Conservation (phyloP, 306 rosid species). For the Acmispon strigosus region DNA sequence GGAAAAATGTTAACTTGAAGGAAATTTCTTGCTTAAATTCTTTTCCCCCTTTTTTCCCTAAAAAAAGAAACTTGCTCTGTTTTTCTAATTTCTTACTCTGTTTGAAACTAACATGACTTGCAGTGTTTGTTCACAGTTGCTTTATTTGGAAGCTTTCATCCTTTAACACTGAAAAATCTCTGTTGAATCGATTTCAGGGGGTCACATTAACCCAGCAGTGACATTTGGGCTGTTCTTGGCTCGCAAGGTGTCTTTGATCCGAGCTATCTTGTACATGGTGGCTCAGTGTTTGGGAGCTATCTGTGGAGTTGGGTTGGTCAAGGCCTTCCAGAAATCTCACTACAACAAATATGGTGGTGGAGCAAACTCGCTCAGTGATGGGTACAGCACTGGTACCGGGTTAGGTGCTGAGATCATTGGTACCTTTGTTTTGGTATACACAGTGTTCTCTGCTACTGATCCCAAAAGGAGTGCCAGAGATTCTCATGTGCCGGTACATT, state of each 20-base stretch:
- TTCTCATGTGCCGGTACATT: constrained; percentile 84
- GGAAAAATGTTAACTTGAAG: neutral
- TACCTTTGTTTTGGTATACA: constrained; percentile 81
- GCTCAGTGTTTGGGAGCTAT: constrained; percentile 94
- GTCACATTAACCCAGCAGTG: constrained; percentile 98
- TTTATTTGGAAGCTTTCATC: neutral
- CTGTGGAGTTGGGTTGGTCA: constrained; percentile 77
- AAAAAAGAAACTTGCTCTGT: neutral
- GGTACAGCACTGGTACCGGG: constrained; percentile 60
- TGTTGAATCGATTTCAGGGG: constrained; percentile 41
- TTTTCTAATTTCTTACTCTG: neutral
- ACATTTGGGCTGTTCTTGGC: constrained; percentile 91
- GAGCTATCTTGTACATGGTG: constrained; percentile 82
- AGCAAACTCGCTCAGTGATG: constrained; percentile 45
- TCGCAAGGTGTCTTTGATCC: constrained; percentile 74
- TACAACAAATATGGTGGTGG: constrained; percentile 63
- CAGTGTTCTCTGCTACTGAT: constrained; percentile 92
- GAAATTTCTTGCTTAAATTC: neutral
- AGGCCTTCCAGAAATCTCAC: constrained; percentile 60
- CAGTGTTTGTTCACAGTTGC: neutral
- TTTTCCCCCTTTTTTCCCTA: neutral
- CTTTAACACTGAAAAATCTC: neutral
- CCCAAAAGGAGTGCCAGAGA: constrained; percentile 91
- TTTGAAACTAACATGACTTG: neutral
- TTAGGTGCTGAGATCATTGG: constrained; percentile 86